Evolutionary conservation across 2,329 filamentous ascomycete species (phyloP).

Genomic region (Apiospora saccharicola): DNA sequence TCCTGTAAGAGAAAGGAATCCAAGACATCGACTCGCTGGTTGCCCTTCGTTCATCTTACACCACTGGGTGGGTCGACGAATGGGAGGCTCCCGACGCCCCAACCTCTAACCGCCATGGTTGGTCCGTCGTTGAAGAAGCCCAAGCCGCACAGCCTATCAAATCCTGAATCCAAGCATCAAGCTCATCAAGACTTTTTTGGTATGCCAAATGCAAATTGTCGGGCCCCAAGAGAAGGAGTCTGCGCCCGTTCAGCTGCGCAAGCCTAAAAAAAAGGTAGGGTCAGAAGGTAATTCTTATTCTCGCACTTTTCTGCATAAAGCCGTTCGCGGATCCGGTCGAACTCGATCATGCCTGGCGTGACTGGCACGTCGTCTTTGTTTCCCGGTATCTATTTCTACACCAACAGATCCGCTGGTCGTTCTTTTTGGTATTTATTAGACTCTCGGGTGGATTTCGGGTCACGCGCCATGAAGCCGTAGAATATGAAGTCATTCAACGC

Average conservation of each 20-base stretch:
- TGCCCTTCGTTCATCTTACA: constrained; percentile 49
- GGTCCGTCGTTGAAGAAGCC: constrained; percentile 42
- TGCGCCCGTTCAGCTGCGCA: constrained; percentile 39
- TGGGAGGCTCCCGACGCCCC: constrained; percentile 42
- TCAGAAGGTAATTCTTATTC: constrained; percentile 33
- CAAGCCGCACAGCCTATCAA: constrained; percentile 53
- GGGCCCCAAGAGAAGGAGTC: constrained; percentile 32
- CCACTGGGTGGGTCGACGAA: constrained; percentile 49
- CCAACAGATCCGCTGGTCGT: constrained; percentile 41
- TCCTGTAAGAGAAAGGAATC: constrained; percentile 43
- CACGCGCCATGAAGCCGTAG: constrained; percentile 39
- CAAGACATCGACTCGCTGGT: constrained; percentile 58
- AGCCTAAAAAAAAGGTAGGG: constrained; percentile 28
- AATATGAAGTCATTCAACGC: constrained; percentile 21
- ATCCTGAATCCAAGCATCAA: constrained; percentile 38
- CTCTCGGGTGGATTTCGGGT: constrained; percentile 14
- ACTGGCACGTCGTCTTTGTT: constrained; percentile 32
- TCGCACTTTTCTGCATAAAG: constrained; percentile 38
- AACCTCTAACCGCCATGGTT: constrained; percentile 51
- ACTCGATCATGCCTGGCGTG: constrained; percentile 23
- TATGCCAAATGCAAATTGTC: constrained; percentile 38
- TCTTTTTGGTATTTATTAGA: constrained; percentile 34
- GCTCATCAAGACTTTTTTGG: constrained; percentile 18
- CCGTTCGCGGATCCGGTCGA: constrained; percentile 35
- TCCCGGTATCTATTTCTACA: constrained; percentile 27